A percentile compares a stretch with the other conserved stretches of the same genome.
Conservation (phyloP, 2,329 filamentous ascomycete genomes). For the Phoma sp. region DNA sequence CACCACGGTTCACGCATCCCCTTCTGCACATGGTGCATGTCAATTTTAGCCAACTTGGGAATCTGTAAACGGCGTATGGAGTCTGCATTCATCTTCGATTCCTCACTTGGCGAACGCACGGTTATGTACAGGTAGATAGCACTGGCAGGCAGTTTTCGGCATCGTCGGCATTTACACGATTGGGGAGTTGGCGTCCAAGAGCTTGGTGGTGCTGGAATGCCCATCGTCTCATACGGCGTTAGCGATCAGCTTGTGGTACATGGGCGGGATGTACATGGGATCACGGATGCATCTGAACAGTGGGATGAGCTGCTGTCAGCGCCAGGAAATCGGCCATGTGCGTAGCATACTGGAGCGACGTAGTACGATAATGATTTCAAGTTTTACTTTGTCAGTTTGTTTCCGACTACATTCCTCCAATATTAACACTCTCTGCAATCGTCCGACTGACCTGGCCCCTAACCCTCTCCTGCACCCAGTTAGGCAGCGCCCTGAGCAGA, state of each 20-base stretch:
- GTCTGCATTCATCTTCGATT: background rate
- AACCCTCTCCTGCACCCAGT: slow-evolving; percentile 55
- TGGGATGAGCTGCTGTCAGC: background rate
- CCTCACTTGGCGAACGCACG: slow-evolving; percentile 9
- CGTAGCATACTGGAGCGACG: slow-evolving; percentile 6
- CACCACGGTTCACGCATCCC: background rate
- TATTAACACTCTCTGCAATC: slow-evolving; percentile 21
- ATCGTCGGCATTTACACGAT: slow-evolving; percentile 10
- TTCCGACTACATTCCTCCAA: background rate
- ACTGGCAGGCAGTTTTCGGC: background rate
- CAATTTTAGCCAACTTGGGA: background rate
- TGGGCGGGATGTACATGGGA: slow-evolving; percentile 1
- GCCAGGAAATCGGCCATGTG: background rate
- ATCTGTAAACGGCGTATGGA: slow-evolving; percentile 3
- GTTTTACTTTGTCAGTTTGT: background rate
- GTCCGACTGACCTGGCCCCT: slow-evolving; percentile 28
- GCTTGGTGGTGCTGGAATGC: slow-evolving; percentile 33
- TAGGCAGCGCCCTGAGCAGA: slow-evolving; percentile 53
- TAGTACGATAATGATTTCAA: background rate
- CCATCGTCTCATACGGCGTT: slow-evolving; percentile 19
- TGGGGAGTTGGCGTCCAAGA: slow-evolving; percentile 6
- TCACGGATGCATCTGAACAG: slow-evolving; percentile 6
- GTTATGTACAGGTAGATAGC: slow-evolving; percentile 11
- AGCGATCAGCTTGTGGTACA: background rate
- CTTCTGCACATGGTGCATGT: background rate